phyloP scores from a whole-genome alignment of 1,284 basidiomycete species.

The Fistulina hepatica region DNA sequence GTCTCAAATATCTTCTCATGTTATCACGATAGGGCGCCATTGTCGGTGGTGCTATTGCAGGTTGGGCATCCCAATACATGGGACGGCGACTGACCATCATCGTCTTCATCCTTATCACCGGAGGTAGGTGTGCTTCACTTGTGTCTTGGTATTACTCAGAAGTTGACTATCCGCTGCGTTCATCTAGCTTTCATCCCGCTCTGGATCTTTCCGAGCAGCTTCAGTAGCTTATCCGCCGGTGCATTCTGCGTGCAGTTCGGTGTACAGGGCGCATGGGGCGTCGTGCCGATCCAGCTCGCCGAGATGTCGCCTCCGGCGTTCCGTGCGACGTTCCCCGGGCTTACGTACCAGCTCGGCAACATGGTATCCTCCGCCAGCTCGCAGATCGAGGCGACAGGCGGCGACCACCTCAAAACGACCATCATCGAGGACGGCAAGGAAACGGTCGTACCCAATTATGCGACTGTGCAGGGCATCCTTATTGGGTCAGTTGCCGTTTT shows the following conservation, averaged over 20 bases:
- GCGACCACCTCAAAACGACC: conserved; percentile 44
- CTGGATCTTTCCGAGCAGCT: conserved; percentile 72
- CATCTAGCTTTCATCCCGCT: conserved; percentile 60
- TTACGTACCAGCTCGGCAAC: conserved; percentile 83
- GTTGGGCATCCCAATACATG: conserved; percentile 72
- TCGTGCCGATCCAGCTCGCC: conserved; percentile 69
- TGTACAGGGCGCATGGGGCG: conserved; percentile 81
- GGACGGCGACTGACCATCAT: conserved; percentile 85
- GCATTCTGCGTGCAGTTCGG: conserved; percentile 83
- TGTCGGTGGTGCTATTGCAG: conserved; percentile 69
- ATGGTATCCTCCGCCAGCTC: conserved; percentile 85
- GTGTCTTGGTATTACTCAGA: no score
- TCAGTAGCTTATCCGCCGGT: conserved; percentile 58
- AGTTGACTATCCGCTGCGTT: no score
- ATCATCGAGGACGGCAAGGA: conserved; percentile 22
- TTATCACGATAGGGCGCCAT: conserved; percentile 16
- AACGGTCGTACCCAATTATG: conserved; percentile 64
- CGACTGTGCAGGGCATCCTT: conserved; percentile 78
- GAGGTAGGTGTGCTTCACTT: no score
- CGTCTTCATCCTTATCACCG: no score
- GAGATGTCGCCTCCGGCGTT: conserved; percentile 92
- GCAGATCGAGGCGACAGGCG: conserved; percentile 83
- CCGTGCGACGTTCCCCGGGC: conserved; percentile 86
- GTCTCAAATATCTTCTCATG: background rate
- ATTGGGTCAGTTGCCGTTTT: conserved; percentile 69